These are phyloP conservation scores for Salvia hispanica DNA, from an alignment of 257 asterid species.

Conservation along the genomic window DNA sequence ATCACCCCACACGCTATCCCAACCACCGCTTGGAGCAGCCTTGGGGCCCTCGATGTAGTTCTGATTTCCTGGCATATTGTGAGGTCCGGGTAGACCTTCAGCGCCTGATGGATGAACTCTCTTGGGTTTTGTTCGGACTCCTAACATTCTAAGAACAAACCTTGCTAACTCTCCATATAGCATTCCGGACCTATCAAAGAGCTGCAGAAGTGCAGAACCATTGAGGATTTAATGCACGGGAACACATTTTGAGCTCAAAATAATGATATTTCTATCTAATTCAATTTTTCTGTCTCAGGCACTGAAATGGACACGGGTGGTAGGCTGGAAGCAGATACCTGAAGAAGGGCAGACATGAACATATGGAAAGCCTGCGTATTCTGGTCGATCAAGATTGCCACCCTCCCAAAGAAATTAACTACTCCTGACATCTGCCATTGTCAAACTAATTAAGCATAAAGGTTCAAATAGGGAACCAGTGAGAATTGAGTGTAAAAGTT, in stretches of 20 bases:
- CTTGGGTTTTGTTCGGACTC: slow-evolving; percentile 66
- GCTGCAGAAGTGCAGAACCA: slow-evolving; percentile 46
- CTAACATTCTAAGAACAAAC: slow-evolving; percentile 84
- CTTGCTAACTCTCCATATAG: slow-evolving; percentile 93
- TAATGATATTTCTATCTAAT: background rate
- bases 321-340: slow-evolving; percentile 47
- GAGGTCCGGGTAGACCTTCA: slow-evolving; percentile 67
- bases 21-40: slow-evolving; percentile 65
- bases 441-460: slow-evolving; percentile 9
- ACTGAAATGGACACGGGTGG: background rate
- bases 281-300: background rate
- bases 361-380: slow-evolving; percentile 94
- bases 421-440: slow-evolving; percentile 88
- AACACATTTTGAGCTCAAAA: slow-evolving; percentile 1
- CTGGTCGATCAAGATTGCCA: slow-evolving; percentile 87
- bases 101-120: slow-evolving; percentile 59
- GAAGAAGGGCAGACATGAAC: slow-evolving; percentile 90
- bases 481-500: background rate
- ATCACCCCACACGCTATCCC: slow-evolving; percentile 87
- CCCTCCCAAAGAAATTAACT: slow-evolving; percentile 81
- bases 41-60: slow-evolving; percentile 72
- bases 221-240: background rate
- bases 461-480: background rate
- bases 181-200: slow-evolving; percentile 90
- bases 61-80: slow-evolving; percentile 50